These are phyloP conservation scores for Tylopilus cervinicoccineus DNA, from an alignment of 768 basidiomycete genomes.

Conservation along the genomic window DNA sequence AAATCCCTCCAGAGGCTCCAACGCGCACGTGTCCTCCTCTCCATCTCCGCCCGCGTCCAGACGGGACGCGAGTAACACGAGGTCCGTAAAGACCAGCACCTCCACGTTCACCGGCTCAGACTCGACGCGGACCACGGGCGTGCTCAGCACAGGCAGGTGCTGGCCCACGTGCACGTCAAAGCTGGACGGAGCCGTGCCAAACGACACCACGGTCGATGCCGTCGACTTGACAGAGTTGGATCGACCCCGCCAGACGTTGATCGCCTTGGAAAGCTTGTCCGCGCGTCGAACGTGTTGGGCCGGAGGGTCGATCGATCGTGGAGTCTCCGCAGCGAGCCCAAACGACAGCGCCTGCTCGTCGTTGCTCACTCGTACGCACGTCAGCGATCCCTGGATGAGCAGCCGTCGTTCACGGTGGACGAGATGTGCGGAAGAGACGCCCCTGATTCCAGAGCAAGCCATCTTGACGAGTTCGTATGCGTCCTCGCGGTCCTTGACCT, in stretches of 20 bases:
- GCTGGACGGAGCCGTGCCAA: slow-evolving; percentile 28
- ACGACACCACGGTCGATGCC: slow-evolving; percentile 25
- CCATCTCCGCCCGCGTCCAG: slow-evolving; percentile 11
- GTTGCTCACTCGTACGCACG: slow-evolving; percentile 38
- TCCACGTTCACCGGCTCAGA: slow-evolving; percentile 29
- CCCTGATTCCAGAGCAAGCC: slow-evolving; percentile 55
- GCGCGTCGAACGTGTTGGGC: slow-evolving; percentile 10
- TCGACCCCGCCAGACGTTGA: slow-evolving; percentile 45
- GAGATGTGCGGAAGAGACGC: slow-evolving; percentile 50
- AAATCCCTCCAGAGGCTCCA: slow-evolving; percentile 43
- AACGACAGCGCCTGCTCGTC: slow-evolving; percentile 16
- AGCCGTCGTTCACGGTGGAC: slow-evolving; percentile 73
- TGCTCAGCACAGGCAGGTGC: slow-evolving; percentile 4
- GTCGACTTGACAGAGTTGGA: slow-evolving; percentile 36
- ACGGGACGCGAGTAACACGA: slow-evolving; percentile 52
- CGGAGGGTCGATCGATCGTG: neutral
- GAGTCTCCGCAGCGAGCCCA: neutral
- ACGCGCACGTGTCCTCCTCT: slow-evolving; percentile 28
- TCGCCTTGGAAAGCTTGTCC: slow-evolving; percentile 36
- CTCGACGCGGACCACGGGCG: slow-evolving; percentile 24
- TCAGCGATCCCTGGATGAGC: slow-evolving; percentile 60
- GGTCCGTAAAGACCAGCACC: slow-evolving; percentile 62
- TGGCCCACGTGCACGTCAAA: slow-evolving; percentile 20
- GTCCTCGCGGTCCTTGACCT: slow-evolving; percentile 83
- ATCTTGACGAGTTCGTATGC: slow-evolving; percentile 75